Evolutionary conservation across 495 filamentous ascomycete species (phyloP).

Genomic region (Aspergillus wentii): DNA sequence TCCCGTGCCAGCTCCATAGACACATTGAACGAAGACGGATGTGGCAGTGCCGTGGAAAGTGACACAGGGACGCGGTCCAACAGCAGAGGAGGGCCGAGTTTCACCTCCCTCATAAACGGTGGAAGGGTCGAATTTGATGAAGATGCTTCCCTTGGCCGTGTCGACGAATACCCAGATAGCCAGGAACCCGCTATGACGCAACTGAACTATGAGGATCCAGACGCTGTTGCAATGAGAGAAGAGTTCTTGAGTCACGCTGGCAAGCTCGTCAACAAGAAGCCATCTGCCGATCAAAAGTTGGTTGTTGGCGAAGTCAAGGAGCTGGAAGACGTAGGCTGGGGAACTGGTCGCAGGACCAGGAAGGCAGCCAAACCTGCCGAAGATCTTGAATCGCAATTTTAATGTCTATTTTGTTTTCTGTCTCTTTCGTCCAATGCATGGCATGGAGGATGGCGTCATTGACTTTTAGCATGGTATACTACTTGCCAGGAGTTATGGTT

Average conservation of each 20-base stretch:
- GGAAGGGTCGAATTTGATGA: constrained; percentile 27
- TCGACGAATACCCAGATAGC: constrained; percentile 30
- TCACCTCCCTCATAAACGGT: constrained; percentile 30
- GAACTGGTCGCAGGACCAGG: constrained; percentile 35
- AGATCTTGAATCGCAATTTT: too few relatives aligned
- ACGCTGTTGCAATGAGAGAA: constrained; percentile 44
- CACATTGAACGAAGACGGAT: constrained; percentile 50
- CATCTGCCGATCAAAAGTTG: constrained; percentile 12
- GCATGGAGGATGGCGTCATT: neutral
- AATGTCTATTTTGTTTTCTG: too few relatives aligned
- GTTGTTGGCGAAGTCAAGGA: constrained; percentile 28
- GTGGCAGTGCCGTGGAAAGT: constrained; percentile 41
- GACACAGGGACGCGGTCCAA: constrained; percentile 20
- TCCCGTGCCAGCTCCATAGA: constrained; percentile 52
- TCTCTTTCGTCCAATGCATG: too few relatives aligned
- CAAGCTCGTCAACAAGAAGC: constrained; percentile 26
- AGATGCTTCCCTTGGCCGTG: constrained; percentile 13
- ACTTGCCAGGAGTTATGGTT: too few relatives aligned
- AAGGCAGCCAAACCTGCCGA: constrained; percentile 21
- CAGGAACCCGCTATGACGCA: constrained; percentile 45
- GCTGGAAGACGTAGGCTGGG: constrained; percentile 33
- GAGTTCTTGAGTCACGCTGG: constrained; percentile 41
- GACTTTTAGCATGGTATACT: neutral
- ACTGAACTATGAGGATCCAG: constrained; percentile 50
- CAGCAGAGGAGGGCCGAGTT: constrained; percentile 21